A percentile compares a stretch with the other conserved stretches of the same genome.
These are phyloP conservation scores for Corylus avellana DNA, from an alignment of 306 rosid species.

Conservation along the genomic window DNA sequence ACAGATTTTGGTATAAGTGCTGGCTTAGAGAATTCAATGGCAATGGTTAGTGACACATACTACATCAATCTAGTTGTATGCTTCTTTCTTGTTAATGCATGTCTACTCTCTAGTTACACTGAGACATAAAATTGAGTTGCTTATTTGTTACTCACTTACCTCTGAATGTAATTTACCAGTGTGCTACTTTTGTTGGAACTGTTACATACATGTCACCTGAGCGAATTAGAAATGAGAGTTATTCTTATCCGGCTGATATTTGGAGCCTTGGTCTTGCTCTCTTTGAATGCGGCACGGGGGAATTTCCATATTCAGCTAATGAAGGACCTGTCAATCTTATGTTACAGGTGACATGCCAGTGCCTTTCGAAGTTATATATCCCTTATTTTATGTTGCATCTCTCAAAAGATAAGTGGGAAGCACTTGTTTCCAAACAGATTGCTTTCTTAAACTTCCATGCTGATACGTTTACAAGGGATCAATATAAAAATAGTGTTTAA, in stretches of 20 bases:
- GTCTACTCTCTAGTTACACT: neutral
- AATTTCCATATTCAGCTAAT: slow-evolving; percentile 87
- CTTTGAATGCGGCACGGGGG: slow-evolving; percentile 96
- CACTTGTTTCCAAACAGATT: neutral
- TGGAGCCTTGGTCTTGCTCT: slow-evolving; percentile 99
- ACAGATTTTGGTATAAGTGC: slow-evolving; percentile 99
- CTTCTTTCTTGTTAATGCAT: slow-evolving; percentile 15
- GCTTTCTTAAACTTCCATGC: neutral
- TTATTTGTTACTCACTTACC: slow-evolving; percentile 13
- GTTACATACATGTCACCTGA: slow-evolving; percentile 99
- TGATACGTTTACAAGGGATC: neutral
- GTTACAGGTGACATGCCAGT: slow-evolving; percentile 71
- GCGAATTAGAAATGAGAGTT: slow-evolving; percentile 88
- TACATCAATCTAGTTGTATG: neutral
- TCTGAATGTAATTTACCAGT: slow-evolving; percentile 47
- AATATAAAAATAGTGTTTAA: neutral
- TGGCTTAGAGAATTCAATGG: slow-evolving; percentile 94
- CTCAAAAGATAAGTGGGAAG: neutral
- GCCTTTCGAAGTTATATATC: slow-evolving; percentile 12
- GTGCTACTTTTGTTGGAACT: slow-evolving; percentile 97
- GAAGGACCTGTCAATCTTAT: slow-evolving; percentile 97
- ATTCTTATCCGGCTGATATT: slow-evolving; percentile 97
- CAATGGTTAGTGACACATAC: slow-evolving; percentile 66
- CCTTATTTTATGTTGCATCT: slow-evolving; percentile 1
- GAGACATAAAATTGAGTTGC: neutral